Conservation (phyloP, 495 filamentous ascomycete species). For the Rostrohypoxylon terebratum region DNA sequence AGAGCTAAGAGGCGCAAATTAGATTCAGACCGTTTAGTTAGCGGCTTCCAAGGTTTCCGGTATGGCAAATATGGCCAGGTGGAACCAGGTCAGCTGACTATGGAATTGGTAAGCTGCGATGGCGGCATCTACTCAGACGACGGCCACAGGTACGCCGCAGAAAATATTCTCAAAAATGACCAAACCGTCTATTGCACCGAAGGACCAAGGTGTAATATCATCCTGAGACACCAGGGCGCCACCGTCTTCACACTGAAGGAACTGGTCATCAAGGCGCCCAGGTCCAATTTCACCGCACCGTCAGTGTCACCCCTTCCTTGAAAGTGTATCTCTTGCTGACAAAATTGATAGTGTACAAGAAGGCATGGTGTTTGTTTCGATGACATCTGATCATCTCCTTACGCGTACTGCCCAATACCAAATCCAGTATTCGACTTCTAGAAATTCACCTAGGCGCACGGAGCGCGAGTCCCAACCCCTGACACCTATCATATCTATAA, state of each 20-base stretch:
- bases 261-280: conserved; percentile 88
- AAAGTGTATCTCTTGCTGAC: conserved; percentile 32
- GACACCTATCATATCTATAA: conserved; percentile 56
- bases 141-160: conserved; percentile 70
- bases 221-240: conserved; percentile 81
- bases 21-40: conserved; percentile 67
- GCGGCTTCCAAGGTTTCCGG: conserved; percentile 69
- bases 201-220: conserved; percentile 82
- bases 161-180: conserved; percentile 87
- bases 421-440: conserved; percentile 69
- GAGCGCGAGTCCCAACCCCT: conserved; percentile 47
- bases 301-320: conserved; percentile 61
- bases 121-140: conserved; percentile 79
- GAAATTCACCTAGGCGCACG: conserved; percentile 36
- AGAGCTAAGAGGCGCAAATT: conserved; percentile 80
- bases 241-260: conserved; percentile 84
- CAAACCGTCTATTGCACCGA: conserved; percentile 89
- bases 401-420: conserved; percentile 79
- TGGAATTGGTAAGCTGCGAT: conserved; percentile 91
- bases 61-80: conserved; percentile 89
- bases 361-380: conserved; percentile 92
- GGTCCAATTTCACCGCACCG: conserved; percentile 84
- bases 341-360: conserved; percentile 77
- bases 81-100: conserved; percentile 78
- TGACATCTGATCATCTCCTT: conserved; percentile 81